phyloP scores from a whole-genome alignment of 2,329 filamentous ascomycete genomes.

The Fusarium paranaense region DNA sequence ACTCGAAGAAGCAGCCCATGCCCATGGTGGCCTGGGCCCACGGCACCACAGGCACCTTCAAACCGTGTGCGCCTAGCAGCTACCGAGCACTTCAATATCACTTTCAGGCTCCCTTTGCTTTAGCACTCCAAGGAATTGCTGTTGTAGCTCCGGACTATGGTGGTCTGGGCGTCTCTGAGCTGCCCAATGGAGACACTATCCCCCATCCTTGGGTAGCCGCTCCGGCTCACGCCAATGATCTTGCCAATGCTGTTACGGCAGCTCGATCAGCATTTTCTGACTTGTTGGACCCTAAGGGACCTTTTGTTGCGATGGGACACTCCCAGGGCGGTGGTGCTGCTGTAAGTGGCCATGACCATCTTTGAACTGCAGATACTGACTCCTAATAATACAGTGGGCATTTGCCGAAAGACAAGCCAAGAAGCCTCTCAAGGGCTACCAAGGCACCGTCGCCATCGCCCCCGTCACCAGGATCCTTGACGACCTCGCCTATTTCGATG shows the following conservation, averaged over 20 bases:
- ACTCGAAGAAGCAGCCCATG: not conserved
- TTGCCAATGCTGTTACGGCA: slow-evolving; percentile 23
- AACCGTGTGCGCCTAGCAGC: slow-evolving; percentile 25
- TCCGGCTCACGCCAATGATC: slow-evolving; percentile 29
- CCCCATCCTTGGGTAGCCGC: slow-evolving; percentile 22
- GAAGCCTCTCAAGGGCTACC: slow-evolving; percentile 24
- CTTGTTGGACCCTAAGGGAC: not conserved
- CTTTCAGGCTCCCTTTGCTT: slow-evolving; percentile 26
- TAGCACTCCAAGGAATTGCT: slow-evolving; percentile 29
- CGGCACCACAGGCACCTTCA: slow-evolving; percentile 22
- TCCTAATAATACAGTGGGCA: slow-evolving; percentile 5
- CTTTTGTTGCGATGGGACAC: not conserved
- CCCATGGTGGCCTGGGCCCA: slow-evolving; percentile 6
- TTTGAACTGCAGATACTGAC: not conserved
- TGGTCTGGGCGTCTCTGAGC: slow-evolving; percentile 21
- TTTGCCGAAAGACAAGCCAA: slow-evolving; percentile 27
- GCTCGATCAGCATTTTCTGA: slow-evolving; percentile 19
- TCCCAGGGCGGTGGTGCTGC: not conserved
- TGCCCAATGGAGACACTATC: slow-evolving; percentile 19
- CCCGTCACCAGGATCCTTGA: slow-evolving; percentile 26
- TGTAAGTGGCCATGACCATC: not conserved
- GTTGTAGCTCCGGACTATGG: slow-evolving; percentile 31
- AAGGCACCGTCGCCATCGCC: slow-evolving; percentile 23
- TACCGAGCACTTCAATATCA: slow-evolving; percentile 31
- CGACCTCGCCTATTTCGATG: slow-evolving; percentile 9